phyloP scores from a whole-genome alignment of 2,329 filamentous ascomycete genomes.

The Colletotrichum sp. region DNA sequence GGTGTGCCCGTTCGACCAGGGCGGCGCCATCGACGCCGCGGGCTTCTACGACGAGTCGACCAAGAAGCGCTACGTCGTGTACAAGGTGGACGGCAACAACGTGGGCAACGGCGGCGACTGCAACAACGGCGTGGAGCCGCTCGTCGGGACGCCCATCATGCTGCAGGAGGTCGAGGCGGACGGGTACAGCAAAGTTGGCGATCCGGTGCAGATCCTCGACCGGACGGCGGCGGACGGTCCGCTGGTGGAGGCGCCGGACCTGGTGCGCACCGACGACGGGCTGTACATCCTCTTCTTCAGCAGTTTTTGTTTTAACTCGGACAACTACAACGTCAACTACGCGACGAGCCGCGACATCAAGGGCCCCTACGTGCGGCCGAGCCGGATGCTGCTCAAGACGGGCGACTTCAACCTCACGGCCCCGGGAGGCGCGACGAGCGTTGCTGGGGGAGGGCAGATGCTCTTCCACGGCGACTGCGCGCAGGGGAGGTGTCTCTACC shows the following conservation, averaged over 20 bases:
- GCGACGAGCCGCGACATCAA: slow-evolving; percentile 48
- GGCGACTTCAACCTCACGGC: slow-evolving; percentile 41
- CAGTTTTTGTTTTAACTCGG: slow-evolving; percentile 61
- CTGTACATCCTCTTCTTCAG: slow-evolving; percentile 68
- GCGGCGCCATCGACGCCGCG: slow-evolving; percentile 68
- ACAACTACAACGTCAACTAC: slow-evolving; percentile 64
- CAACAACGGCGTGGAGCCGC: slow-evolving; percentile 45
- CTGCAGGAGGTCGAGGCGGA: slow-evolving; percentile 57
- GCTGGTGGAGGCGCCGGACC: slow-evolving; percentile 65
- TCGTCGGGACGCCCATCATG: slow-evolving; percentile 58
- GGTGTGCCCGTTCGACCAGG: slow-evolving; percentile 55
- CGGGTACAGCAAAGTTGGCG: slow-evolving; percentile 58
- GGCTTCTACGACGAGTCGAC: slow-evolving; percentile 60
- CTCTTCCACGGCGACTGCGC: slow-evolving; percentile 43
- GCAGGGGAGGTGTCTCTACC: slow-evolving; percentile 39
- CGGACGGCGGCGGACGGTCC: slow-evolving; percentile 52
- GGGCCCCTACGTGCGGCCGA: slow-evolving; percentile 42
- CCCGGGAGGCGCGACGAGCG: slow-evolving; percentile 46
- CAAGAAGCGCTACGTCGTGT: slow-evolving; percentile 63
- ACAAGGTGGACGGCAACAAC: slow-evolving; percentile 71
- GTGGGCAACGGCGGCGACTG: slow-evolving; percentile 49
- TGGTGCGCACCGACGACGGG: slow-evolving; percentile 50
- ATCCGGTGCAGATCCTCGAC: slow-evolving; percentile 51
- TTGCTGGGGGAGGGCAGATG: slow-evolving; percentile 31
- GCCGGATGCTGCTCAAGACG: slow-evolving; percentile 36